These are phyloP conservation scores for Trichoderma sp. DNA, from an alignment of 2,329 filamentous ascomycete species.

Conservation along the genomic window DNA sequence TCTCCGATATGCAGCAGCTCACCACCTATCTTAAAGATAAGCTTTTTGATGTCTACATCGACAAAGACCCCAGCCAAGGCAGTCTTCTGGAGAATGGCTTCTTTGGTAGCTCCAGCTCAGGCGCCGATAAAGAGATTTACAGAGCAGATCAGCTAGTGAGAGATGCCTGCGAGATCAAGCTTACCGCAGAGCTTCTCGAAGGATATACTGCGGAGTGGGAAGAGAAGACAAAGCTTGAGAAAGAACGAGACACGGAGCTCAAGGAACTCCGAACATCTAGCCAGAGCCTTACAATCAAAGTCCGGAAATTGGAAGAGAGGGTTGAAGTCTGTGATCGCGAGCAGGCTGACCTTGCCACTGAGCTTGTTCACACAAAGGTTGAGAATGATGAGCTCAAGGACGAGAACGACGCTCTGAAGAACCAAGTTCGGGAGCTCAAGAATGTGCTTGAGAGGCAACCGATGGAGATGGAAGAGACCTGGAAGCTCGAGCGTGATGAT, in stretches of 20 bases:
- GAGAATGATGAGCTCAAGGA: conserved; percentile 89
- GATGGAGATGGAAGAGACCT: conserved; percentile 78
- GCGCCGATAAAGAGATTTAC: conserved; percentile 92
- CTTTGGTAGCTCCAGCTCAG: conserved; percentile 89
- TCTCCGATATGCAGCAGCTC: conserved; percentile 89
- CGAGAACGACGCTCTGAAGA: conserved; percentile 83
- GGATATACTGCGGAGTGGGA: conserved; percentile 88
- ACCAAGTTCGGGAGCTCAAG: conserved; percentile 83
- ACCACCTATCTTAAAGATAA: conserved; percentile 92
- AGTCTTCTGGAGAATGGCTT: conserved; percentile 96
- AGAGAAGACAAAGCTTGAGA: conserved; percentile 81
- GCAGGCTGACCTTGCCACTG: conserved; percentile 87
- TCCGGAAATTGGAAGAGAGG: conserved; percentile 86
- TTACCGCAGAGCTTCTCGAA: conserved; percentile 81
- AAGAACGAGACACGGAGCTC: conserved; percentile 80
- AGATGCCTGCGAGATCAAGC: conserved; percentile 85
- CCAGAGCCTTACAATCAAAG: conserved; percentile 67
- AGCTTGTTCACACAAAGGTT: conserved; percentile 89
- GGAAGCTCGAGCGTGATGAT: conserved; percentile 84
- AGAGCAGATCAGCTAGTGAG: conserved; percentile 90
- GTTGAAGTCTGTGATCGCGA: conserved; percentile 87
- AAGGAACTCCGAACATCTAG: conserved; percentile 72
- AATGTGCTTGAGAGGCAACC: conserved; percentile 89
- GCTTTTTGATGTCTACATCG: conserved; percentile 95
- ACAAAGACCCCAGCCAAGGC: conserved; percentile 87